Conservation (phyloP, 2,329 filamentous ascomycete genomes). For the Colletotrichum brevisporum region DNA sequence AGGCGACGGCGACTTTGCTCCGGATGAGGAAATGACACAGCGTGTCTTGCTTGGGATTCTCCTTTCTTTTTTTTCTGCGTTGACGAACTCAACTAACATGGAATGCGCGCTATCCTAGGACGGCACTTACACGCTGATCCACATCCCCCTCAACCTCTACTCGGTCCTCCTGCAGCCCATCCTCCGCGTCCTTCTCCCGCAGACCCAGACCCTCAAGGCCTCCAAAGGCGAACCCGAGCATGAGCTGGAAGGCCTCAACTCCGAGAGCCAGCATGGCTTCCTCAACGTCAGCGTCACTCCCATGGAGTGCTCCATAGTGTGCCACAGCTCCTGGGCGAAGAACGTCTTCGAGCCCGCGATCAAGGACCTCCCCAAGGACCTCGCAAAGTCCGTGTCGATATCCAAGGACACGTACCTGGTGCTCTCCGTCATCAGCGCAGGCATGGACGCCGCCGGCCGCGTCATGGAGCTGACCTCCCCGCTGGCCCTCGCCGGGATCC, state of each 20-base stretch:
- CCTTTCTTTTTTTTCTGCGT: neutral
- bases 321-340: constrained; percentile 80
- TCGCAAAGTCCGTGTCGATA: constrained; percentile 74
- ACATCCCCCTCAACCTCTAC: constrained; percentile 87
- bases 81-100: constrained; percentile 30
- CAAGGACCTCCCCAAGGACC: constrained; percentile 69
- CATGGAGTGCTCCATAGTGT: constrained; percentile 93
- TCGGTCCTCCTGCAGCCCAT: constrained; percentile 87
- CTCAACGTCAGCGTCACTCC: constrained; percentile 95
- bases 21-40: constrained; percentile 26
- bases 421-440: constrained; percentile 90
- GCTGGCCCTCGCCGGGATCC: constrained; percentile 90
- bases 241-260: constrained; percentile 61
- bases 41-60: neutral
- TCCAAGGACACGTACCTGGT: constrained; percentile 88
- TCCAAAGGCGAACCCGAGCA: constrained; percentile 52
- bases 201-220: constrained; percentile 59
- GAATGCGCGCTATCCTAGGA: constrained; percentile 69
- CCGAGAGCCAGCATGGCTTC: constrained; percentile 79
- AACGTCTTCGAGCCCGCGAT: constrained; percentile 81
- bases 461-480: constrained; percentile 94
- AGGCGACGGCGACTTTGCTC: constrained; percentile 4
- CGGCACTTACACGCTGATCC: constrained; percentile 87
- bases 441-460: constrained; percentile 90
- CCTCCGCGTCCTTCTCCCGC: constrained; percentile 84